Evolutionary conservation across 2,329 filamentous ascomycete species (phyloP), one percentile per base, ranked within the genome.

Genomic region (Ceratocystis colombiana): DNA sequence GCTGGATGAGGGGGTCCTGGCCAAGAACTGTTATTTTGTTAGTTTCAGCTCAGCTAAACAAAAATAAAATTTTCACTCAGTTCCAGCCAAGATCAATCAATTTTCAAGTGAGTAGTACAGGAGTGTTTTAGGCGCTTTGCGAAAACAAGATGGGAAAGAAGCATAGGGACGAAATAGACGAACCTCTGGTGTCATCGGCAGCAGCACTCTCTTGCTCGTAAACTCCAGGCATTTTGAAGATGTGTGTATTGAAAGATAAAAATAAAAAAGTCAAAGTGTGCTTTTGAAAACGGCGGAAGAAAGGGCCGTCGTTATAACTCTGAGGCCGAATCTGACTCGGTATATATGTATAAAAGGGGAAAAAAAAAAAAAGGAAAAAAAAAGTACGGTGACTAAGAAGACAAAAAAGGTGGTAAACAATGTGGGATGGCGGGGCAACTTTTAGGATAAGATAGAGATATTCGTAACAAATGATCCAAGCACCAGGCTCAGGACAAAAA

Each of bases 1-100:
- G 94, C 5, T 94, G 87, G 15, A 90, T 96, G 71, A 99, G 81
- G 72, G 90, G 93, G 75, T 96, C 96, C 82, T 95, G 93, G 72
- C 93, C 93, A 69, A 88, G 87, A 76, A 91, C 88, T 90, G 48
- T 5, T 22, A 10, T 46, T 41, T 45, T 41, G 64, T 59, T 59
- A 59, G 55, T 30, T 37, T 33, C n/a, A 7, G 10, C 48, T 20
- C 22, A 12, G 6, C 7, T 53, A 2, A 53, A 22, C 10, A 53
- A 17, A 50, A 53, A 53, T 2, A 41, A 12, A 4, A 15, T 15
- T 12, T 41, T 41, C 10, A 4, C 37, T 2, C 37, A 15, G 3
- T 41, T 12, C 37, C 12, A 41, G 12, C 10, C 10, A 41, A 41
- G 37, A 15, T 12, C 37, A 41, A 41, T 41, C 37, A 41, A 15